Base-by-base conservation (phyloP, 805 yeast genomes). In the Yamadazyma nakazawae region DNA sequence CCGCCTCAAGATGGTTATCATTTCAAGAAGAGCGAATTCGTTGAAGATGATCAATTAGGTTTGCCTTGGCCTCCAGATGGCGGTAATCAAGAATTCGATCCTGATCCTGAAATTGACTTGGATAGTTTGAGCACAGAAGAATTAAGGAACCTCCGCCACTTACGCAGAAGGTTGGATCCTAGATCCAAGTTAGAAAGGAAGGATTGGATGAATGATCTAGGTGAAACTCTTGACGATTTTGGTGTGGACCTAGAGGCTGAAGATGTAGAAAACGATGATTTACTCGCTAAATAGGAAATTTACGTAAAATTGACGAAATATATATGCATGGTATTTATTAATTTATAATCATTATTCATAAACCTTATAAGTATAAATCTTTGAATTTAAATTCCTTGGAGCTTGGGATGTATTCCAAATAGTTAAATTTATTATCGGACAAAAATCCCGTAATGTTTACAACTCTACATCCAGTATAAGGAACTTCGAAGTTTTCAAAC, bases 1-100 rank as follows among this genome's bases (percentile, higher is more conserved):
- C 84, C 96, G 0, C 45, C 52, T 34, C 82, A 82, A 1, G 67
- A 76, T 53, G 97, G 97, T 0, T 58, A 77, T 42, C 57, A 57
- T 1, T 90, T 81, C 51, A 64, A 63, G 6, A 81, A 76, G 39
- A 80, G 80, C 52, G 88, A 83, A 37, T 63, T 70, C 30, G 60
- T 75, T 14, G 75, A 70, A 42, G 78, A 72, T 19, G 86, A 84
- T 55, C 78, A 85, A 49, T 64, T 84, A 43, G 77, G 80, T 1
- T 67, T 85, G 34, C 94, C 96, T 2, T 92, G 97, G 96, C 99
- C 99, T 1, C 96, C 96, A 1, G 96, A 89, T 66, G 90, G 88
- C 5, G 82, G 82, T 0, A 71, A 75, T 54, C 74, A 68, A 42
- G 74, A 64, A 34, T 55, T 56, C 1, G 59, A 59, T n/a, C 61